Base-by-base conservation (phyloP, 2,329 filamentous ascomycete species). In the Alternaria sp. region DNA sequence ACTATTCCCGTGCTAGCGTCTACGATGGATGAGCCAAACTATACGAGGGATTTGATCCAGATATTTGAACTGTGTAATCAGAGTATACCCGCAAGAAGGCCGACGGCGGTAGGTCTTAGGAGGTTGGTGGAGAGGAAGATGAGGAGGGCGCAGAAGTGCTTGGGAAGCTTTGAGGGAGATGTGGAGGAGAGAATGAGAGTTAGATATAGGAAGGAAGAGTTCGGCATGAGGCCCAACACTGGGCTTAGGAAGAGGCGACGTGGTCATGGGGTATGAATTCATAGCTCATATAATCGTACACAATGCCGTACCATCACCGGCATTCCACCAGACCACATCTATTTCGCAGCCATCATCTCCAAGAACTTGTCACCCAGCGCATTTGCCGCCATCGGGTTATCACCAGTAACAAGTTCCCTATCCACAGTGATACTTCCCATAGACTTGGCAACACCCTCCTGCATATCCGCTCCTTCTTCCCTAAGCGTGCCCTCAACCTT, bases 391-490 rank as follows among this genome's bases (percentile, higher is more conserved):
- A 78, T 71, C 7, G 76, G 72, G 61, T 78, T 79, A 3, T 72
- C 77, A 3, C 73, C 76, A 3, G 72, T 77, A 7, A 79, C 67
- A 11, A 79, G 65, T 66, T 84, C 82, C 2, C 81, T 69, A 67
- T 84, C 79, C 12, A 83, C 76, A 0, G 81, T 83, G 6, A 83
- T 81, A 17, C 70, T 73, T 0, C 82, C 82, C 61, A 80, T 44
- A 58, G 79, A 80, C 72, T 82, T 80, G 6, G 71, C 68, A 1
- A 75, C 21, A 2, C 81, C 81, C 59, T 81, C 79, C n/a, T 83
- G 75, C 81, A 85, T 84, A 8, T 81, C 73, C 0, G 81, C 83
- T 0, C 83, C 82, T 11, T 78, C 77, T 21, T 81, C 73, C 17
- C 72, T 74, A 58, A 84, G 62, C 8, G 66, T 70, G 5, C 74